Evolutionary conservation across 2,329 filamentous ascomycete species (phyloP).

Genomic region (Colletotrichum eleusines): DNA sequence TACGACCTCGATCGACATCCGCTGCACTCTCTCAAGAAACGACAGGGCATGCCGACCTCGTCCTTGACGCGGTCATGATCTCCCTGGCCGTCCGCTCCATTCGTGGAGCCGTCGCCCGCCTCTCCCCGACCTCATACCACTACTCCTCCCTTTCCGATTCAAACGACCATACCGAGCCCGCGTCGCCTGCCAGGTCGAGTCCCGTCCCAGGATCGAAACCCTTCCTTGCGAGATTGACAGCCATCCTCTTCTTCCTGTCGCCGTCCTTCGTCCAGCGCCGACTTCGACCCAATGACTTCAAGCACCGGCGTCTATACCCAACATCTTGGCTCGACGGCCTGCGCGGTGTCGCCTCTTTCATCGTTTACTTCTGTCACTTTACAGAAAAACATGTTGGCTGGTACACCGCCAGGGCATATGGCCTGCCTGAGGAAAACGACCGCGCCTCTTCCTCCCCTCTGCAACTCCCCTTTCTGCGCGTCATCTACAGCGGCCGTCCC

Average conservation of each 20-base stretch:
- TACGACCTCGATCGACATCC: background rate
- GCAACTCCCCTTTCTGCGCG: constrained; percentile 59
- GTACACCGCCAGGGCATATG: constrained; percentile 51
- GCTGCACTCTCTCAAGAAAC: background rate
- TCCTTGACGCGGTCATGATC: constrained; percentile 29
- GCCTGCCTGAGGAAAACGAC: constrained; percentile 49
- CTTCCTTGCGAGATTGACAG: constrained; percentile 27
- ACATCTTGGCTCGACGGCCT: constrained; percentile 64
- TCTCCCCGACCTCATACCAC: constrained; percentile 30
- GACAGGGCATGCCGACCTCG: constrained; percentile 21
- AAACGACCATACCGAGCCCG: constrained; percentile 29
- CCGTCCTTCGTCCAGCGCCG: constrained; percentile 50
- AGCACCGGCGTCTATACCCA: constrained; percentile 49
- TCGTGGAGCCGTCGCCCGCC: constrained; percentile 37
- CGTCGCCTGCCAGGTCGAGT: constrained; percentile 17
- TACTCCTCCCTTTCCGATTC: constrained; percentile 27
- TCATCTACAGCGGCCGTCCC: constrained; percentile 58
- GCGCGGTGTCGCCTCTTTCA: constrained; percentile 61
- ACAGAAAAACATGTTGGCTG: constrained; percentile 55
- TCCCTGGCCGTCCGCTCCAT: constrained; percentile 40
- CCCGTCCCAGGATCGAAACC: constrained; percentile 1
- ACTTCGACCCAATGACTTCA: constrained; percentile 45
- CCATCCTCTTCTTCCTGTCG: constrained; percentile 46
- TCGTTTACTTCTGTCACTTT: constrained; percentile 63
- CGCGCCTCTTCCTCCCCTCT: constrained; percentile 50